Percentiles rank a stretch among this genome's conserved stretches.
Evolutionary conservation across 495 filamentous ascomycete species (phyloP).

Genomic region (Articulospora tetracladia): DNA sequence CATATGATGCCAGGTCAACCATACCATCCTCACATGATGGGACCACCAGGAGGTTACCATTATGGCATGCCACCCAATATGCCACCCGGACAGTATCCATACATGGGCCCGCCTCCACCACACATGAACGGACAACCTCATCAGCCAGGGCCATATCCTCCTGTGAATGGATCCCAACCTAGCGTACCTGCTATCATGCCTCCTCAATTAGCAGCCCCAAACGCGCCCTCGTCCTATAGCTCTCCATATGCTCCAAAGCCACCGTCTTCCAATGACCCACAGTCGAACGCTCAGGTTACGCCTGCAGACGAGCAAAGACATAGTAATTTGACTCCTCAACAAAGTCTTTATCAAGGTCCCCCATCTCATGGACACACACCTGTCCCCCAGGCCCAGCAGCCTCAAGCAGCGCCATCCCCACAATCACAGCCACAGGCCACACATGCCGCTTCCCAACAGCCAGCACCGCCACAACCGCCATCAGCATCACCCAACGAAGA

Average conservation of each 20-base stretch:
- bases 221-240: conserved; percentile 19
- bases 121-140: neutral
- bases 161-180: neutral
- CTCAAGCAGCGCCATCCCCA: conserved; percentile 7
- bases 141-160: neutral
- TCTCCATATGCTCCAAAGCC: conserved; percentile 28
- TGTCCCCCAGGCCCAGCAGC: neutral
- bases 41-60: conserved; percentile 15
- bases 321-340: neutral
- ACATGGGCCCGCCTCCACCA: conserved; percentile 17
- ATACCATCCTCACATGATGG: conserved; percentile 17
- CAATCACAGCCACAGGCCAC: neutral
- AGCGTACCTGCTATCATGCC: conserved; percentile 12
- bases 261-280: conserved; percentile 3
- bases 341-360: neutral
- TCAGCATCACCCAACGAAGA: neutral
- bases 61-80: conserved; percentile 6
- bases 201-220: conserved; percentile 14
- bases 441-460: neutral
- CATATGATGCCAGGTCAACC: conserved; percentile 14
- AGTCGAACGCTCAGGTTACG: neutral
- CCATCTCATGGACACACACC: neutral
- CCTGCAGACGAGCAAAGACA: neutral
- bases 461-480: neutral
- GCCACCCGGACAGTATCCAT: conserved; percentile 18